Evolutionary conservation across 2,329 filamentous ascomycete species (phyloP).

Genomic region (Diaporthe ilicicola): DNA sequence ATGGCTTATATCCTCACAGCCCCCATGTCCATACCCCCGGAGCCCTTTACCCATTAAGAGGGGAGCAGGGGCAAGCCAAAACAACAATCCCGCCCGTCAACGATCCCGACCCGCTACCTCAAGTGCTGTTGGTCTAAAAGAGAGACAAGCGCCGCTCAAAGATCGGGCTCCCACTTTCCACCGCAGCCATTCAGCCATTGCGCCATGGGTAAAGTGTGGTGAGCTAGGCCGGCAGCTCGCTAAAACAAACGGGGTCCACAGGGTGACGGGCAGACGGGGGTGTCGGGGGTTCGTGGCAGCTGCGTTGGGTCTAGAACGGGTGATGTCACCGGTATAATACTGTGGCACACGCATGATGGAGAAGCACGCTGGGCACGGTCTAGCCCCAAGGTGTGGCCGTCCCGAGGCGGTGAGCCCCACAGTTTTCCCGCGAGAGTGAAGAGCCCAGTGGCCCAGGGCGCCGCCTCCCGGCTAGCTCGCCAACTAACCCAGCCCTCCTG

Average conservation of each 20-base stretch:
- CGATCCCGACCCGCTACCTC: slow-evolving; percentile 3
- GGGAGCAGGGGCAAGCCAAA: neutral
- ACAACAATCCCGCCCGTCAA: neutral
- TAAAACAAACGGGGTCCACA: neutral
- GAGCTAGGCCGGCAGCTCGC: neutral
- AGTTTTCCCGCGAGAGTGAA: neutral
- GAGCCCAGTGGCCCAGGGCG: neutral
- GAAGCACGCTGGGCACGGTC: neutral
- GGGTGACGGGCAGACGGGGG: neutral
- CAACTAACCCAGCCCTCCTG: slow-evolving; percentile 2
- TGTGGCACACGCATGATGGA: too few species aligned
- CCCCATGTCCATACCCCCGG: neutral
- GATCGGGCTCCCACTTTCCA: neutral
- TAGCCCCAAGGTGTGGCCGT: neutral
- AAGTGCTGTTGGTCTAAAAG: neutral
- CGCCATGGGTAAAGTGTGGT: neutral
- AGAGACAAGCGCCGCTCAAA: slow-evolving; percentile 9
- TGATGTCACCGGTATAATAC: slow-evolving; percentile 20
- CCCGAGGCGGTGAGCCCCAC: slow-evolving; percentile 18
- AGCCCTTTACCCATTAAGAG: slow-evolving; percentile 7
- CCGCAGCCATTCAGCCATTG: neutral
- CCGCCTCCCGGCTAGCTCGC: neutral
- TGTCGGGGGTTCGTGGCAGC: too few species aligned
- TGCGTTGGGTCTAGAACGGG: slow-evolving; percentile 9
- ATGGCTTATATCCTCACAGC: neutral